Percentiles rank a stretch among this genome's conserved stretches.
These are phyloP conservation scores for Fusarium verticillioides DNA, from an alignment of 2,329 filamentous ascomycete genomes.

Conservation along the genomic window DNA sequence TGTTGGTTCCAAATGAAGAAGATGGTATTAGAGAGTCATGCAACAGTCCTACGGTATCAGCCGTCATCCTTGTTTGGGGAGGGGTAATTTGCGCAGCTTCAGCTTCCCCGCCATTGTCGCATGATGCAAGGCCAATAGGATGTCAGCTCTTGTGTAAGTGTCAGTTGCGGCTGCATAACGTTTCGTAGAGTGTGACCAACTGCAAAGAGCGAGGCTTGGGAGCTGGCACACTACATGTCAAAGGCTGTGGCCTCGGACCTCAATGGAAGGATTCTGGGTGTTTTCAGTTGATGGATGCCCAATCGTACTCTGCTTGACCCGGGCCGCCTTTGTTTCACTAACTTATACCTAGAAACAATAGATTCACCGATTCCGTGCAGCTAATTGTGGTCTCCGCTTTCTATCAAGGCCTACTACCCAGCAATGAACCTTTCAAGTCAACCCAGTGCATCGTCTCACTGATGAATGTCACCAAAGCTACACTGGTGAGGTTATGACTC, in stretches of 20 bases:
- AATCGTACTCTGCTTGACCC: neutral
- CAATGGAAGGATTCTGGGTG: neutral
- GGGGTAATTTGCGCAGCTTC: neutral
- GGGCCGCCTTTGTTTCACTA: neutral
- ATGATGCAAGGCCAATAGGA: slow-evolving; percentile 9
- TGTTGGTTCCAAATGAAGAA: neutral
- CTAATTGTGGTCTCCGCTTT: neutral
- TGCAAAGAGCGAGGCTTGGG: neutral
- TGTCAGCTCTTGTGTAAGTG: neutral
- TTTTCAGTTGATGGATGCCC: neutral
- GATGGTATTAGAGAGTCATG: slow-evolving; percentile 8
- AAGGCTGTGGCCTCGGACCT: neutral
- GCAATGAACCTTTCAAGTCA: neutral
- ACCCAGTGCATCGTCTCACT: neutral
- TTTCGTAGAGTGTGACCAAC: slow-evolving; percentile 1
- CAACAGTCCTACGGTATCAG: slow-evolving; percentile 20
- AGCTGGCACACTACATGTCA: neutral
- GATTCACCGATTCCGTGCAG: neutral
- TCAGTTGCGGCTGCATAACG: neutral
- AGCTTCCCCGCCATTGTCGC: neutral
- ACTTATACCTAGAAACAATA: neutral
- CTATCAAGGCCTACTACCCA: neutral
- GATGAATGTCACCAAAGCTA: neutral
- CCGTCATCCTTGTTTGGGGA: neutral
- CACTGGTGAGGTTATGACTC: neutral